phyloP scores from a whole-genome alignment of 352 stramenopile species.

The Globisporangium recalcitrans region DNA sequence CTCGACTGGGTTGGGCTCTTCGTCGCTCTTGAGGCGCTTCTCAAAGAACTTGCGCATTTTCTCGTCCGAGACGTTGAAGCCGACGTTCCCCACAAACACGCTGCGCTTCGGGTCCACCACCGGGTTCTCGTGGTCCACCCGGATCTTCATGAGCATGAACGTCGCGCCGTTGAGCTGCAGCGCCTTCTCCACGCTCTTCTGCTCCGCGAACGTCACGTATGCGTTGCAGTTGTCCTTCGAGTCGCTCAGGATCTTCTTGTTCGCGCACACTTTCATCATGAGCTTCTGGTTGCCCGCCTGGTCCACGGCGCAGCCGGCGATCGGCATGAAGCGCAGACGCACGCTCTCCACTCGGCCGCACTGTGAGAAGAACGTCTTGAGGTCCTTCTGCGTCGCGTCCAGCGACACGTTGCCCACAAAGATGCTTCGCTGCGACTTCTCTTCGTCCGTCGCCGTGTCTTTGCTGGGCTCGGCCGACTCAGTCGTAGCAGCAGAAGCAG shows the following conservation, averaged over 20 bases:
- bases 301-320: constrained; percentile 80
- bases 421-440: constrained; percentile 78
- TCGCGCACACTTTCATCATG: constrained; percentile 89
- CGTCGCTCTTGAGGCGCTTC: constrained; percentile 60
- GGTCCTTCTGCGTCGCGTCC: constrained; percentile 68
- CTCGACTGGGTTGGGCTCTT: constrained; percentile 63
- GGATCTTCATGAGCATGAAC: constrained; percentile 58
- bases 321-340: constrained; percentile 79
- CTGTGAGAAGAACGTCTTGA: constrained; percentile 76
- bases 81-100: constrained; percentile 90
- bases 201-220: constrained; percentile 82
- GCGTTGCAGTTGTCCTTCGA: constrained; percentile 89
- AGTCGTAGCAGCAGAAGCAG: background rate
- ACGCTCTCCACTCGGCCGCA: constrained; percentile 86
- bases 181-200: constrained; percentile 54
- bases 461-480: constrained; percentile 12
- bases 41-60: constrained; percentile 64
- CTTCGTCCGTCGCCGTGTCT: constrained; percentile 27
- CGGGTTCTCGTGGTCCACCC: constrained; percentile 56
- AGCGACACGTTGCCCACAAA: constrained; percentile 92
- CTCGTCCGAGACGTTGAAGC: constrained; percentile 83
- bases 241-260: constrained; percentile 82
- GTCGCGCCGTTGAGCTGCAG: constrained; percentile 67
- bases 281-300: constrained; percentile 89
- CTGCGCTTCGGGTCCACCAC: constrained; percentile 76